Percentiles rank a stretch among this genome's conserved stretches.
Conservation (phyloP, 202 grass and related monocot species). For the Bolboschoenoplectus hybrid region DNA sequence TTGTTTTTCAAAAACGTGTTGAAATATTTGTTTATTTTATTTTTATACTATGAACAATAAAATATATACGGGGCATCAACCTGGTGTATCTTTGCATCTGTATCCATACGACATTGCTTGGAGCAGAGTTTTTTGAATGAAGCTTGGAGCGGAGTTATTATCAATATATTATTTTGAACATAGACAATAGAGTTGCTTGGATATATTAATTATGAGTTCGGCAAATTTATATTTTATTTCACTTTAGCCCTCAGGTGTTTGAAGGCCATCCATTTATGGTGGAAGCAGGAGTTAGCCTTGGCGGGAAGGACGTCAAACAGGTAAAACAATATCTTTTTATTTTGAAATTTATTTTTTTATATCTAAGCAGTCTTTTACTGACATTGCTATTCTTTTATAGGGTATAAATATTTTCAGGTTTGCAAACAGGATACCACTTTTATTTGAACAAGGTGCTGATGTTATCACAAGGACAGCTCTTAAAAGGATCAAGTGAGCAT, state of each 20-base stretch:
- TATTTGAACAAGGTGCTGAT: conserved; percentile 95
- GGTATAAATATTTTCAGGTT: conserved; percentile 95
- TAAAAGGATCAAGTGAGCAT: conserved; percentile 83
- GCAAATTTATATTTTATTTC: conserved; percentile 24
- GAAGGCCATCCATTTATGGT: conserved; percentile 99
- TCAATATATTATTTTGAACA: conserved; percentile 13
- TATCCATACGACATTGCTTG: conserved; percentile 1
- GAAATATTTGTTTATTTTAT: not conserved
- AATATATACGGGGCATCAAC: conserved; percentile 6
- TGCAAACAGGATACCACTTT: conserved; percentile 95
- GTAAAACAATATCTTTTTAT: conserved; percentile 47
- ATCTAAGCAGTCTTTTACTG: conserved; percentile 17
- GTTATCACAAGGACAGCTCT: conserved; percentile 93
- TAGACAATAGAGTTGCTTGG: not conserved
- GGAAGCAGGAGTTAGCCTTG: conserved; percentile 97
- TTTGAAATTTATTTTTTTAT: conserved; percentile 44
- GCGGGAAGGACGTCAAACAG: conserved; percentile 93
- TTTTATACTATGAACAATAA: not conserved
- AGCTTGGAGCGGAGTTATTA: not conserved
- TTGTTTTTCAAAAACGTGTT: not conserved
- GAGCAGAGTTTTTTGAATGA: not conserved
- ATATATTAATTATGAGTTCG: conserved; percentile 23
- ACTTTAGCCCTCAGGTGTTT: conserved; percentile 86
- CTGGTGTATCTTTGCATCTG: not conserved
- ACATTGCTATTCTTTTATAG: conserved; percentile 47